phyloP scores from a whole-genome alignment of 1,284 basidiomycete genomes.

The Veloboletus limbatus region DNA sequence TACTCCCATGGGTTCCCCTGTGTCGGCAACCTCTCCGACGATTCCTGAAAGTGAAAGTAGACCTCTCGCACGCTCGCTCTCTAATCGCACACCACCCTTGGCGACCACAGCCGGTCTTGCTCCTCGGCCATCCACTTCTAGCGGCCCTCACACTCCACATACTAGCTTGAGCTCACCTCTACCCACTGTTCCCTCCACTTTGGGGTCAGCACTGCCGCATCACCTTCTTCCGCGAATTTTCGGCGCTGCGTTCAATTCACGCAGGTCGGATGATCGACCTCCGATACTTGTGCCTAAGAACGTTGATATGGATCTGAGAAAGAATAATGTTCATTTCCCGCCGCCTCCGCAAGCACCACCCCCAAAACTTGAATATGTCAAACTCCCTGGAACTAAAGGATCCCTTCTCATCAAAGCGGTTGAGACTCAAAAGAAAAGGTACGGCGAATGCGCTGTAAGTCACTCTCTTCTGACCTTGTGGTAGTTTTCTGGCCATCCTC shows the following conservation, averaged over 20 bases:
- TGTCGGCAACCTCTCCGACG: conserved; percentile 10
- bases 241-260: conserved; percentile 56
- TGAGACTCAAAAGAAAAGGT: conserved; percentile 86
- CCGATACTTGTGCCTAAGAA: conserved; percentile 33
- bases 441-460: conserved; percentile 11
- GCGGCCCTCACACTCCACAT: conserved; percentile 7
- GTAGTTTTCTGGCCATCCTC: conserved; percentile 81
- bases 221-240: conserved; percentile 72
- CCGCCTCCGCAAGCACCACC: conserved; percentile 57
- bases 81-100: conserved; percentile 18
- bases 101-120: conserved; percentile 5
- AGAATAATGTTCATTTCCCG: conserved; percentile 30
- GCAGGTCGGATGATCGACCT: conserved; percentile 57
- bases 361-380: conserved; percentile 84
- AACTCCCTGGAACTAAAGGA: conserved; percentile 86
- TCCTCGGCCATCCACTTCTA: conserved; percentile 29
- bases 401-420: conserved; percentile 78
- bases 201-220: conserved; percentile 43
- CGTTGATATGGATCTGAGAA: conserved; percentile 36
- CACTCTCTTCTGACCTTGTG: conserved; percentile 7
- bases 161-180: conserved; percentile 24
- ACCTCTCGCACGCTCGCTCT: conserved; percentile 27
- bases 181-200: conserved; percentile 31
- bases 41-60: conserved; percentile 18
- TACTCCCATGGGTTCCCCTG: conserved; percentile 16